Base-by-base conservation (phyloP, 2,329 filamentous ascomycete genomes). In the Epichloe festucae region DNA sequence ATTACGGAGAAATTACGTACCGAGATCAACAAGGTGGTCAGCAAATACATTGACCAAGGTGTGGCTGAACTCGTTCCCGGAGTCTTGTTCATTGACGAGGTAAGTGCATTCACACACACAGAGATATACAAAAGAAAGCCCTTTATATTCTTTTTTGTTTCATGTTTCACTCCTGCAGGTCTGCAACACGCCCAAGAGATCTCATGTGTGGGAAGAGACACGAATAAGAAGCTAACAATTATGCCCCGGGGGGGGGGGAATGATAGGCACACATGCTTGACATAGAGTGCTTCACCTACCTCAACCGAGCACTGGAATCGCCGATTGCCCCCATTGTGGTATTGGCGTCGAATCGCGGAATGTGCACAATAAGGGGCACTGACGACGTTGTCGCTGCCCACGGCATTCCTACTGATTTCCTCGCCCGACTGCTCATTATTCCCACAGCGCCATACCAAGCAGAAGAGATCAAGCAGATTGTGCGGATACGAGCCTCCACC, bases 11-110 rank as follows among this genome's bases (percentile, higher is more conserved):
- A 98, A 75, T 74, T 98, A 63, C 82, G 93, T 54, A 76, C 81
- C 52, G 93, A 98, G 73, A 97, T 98, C 74, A 96, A 98, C 80
- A 97, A 97, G 74, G 91, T 98, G 34, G 93, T 98, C 59, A 95
- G 89, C 77, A 89, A 91, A 69, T 98, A 97, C 71, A 98, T 98
- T 60, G 93, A 97, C 66, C 91, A 97, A 72, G 93, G 93, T 55
- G 89, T 97, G 35, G 93, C 93, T 6, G 93, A 98, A 73, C 79
- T 98, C 53, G 90, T 98, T n/a, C 93, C 93, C 2, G 93, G 93
- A 60, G 93, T 98, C 54, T 76, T 98, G 47, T 98, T 98, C 73
- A 98, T 98, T 61, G 93, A 98, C 63, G 93, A 98, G 81, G 89
- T 93, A 79, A 68, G 38, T 43, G 11, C n/a, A 19, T 5, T 43